phyloP scores from a whole-genome alignment of 2,329 filamentous ascomycete genomes.

The Colletotrichum sp. region DNA sequence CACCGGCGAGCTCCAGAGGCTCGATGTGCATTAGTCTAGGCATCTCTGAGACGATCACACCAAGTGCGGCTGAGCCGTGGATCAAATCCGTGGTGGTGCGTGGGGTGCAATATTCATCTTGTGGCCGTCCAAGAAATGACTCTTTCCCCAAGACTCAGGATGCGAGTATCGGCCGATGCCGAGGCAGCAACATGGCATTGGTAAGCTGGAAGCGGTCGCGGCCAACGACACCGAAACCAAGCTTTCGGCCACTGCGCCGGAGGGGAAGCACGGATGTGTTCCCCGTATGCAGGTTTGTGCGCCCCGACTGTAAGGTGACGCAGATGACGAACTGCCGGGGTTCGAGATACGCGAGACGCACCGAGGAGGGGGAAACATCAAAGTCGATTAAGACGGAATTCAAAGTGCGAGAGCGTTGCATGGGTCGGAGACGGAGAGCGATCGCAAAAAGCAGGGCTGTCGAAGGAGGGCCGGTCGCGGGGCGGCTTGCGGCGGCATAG shows the following conservation, averaged over 20 bases:
- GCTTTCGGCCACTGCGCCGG: background rate
- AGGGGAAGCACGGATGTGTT: background rate
- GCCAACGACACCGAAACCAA: slow-evolving; percentile 10
- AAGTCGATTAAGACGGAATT: background rate
- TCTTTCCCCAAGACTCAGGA: background rate
- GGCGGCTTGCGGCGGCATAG: slow-evolving; percentile 19
- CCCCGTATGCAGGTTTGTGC: slow-evolving; percentile 10
- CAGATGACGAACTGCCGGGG: background rate
- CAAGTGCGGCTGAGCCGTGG: slow-evolving; percentile 14
- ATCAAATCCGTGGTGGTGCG: background rate
- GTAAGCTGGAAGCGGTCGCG: background rate
- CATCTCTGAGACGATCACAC: background rate
- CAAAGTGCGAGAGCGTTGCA: background rate
- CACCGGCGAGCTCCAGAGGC: background rate
- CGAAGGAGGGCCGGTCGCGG: slow-evolving; percentile 11
- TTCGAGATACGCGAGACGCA: background rate
- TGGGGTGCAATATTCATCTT: background rate
- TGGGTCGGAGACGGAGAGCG: background rate
- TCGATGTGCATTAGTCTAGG: slow-evolving; percentile 1
- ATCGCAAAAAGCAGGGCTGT: slow-evolving; percentile 9
- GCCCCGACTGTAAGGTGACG: slow-evolving; percentile 11
- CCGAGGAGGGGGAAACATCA: background rate
- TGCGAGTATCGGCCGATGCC: background rate
- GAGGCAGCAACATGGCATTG: background rate
- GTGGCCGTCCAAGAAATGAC: background rate